These are phyloP conservation scores for Fusarium gaditjirri DNA, from an alignment of 2,329 filamentous ascomycete species.

Conservation along the genomic window DNA sequence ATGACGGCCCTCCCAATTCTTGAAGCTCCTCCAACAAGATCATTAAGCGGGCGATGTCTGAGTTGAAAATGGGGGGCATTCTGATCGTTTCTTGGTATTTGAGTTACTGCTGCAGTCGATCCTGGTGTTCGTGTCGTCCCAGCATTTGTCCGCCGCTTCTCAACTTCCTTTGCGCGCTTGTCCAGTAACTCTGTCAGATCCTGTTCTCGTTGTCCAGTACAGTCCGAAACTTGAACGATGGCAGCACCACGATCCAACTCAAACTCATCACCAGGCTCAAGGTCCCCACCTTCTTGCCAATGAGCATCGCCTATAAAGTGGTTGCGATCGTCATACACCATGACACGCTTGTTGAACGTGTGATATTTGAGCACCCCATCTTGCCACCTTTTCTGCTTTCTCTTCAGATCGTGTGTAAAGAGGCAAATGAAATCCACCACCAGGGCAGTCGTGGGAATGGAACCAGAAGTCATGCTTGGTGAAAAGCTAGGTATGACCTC, in stretches of 20 bases:
- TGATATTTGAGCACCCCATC: slow-evolving; percentile 91
- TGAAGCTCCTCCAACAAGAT: slow-evolving; percentile 46
- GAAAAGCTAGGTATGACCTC: neutral
- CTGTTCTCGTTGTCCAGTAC: slow-evolving; percentile 76
- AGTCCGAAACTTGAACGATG: slow-evolving; percentile 83
- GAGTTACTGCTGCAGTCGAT: slow-evolving; percentile 36
- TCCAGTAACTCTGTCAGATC: slow-evolving; percentile 81
- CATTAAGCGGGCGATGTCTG: slow-evolving; percentile 57
- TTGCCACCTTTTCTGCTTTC: slow-evolving; percentile 93
- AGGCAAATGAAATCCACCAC: slow-evolving; percentile 88
- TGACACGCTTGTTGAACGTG: slow-evolving; percentile 88
- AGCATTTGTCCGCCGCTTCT: slow-evolving; percentile 58
- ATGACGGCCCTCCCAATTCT: slow-evolving; percentile 49
- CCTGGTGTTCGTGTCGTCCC: slow-evolving; percentile 52
- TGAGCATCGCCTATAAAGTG: slow-evolving; percentile 88
- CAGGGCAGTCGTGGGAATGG: slow-evolving; percentile 63
- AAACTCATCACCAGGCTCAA: slow-evolving; percentile 85
- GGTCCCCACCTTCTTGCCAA: slow-evolving; percentile 74
- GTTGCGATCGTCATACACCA: slow-evolving; percentile 86
- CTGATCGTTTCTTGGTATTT: slow-evolving; percentile 35
- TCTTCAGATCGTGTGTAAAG: slow-evolving; percentile 84
- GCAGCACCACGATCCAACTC: slow-evolving; percentile 79
- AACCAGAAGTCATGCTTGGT: slow-evolving; percentile 29
- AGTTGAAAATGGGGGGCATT: slow-evolving; percentile 49
- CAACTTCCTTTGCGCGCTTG: slow-evolving; percentile 70